A percentile compares a stretch with the other conserved stretches of the same genome.
phyloP scores from a whole-genome alignment of 129 eudicot genomes.

The Daucus carota region DH1_v3.0 NC_030388.2:10230001-10230500 shows the following conservation, averaged over 20 bases:
- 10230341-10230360: not conserved
- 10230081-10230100: not conserved
- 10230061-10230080: slow-evolving; percentile 1
- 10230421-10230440: not conserved
- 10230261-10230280: slow-evolving; percentile 8
- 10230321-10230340: not conserved
- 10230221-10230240: slow-evolving; percentile 99
- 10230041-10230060: not conserved
- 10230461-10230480: not conserved
- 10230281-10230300: not conserved
- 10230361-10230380: not conserved
- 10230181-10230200: slow-evolving; percentile 96
- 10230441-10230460: not conserved
- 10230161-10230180: slow-evolving; percentile 73
- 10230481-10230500: not conserved
- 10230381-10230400: not conserved
- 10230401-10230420: not conserved
- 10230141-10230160: slow-evolving; percentile 91
- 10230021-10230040: not conserved
- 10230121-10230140: slow-evolving; percentile 86
- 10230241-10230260: slow-evolving; percentile 4
- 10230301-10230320: not conserved
- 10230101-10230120: slow-evolving; percentile 85
- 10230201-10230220: slow-evolving; percentile 90
- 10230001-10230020: not conserved